Evolutionary conservation across 2,329 filamentous ascomycete species (phyloP).

Genomic region (Simplicillium aogashimaense): DNA sequence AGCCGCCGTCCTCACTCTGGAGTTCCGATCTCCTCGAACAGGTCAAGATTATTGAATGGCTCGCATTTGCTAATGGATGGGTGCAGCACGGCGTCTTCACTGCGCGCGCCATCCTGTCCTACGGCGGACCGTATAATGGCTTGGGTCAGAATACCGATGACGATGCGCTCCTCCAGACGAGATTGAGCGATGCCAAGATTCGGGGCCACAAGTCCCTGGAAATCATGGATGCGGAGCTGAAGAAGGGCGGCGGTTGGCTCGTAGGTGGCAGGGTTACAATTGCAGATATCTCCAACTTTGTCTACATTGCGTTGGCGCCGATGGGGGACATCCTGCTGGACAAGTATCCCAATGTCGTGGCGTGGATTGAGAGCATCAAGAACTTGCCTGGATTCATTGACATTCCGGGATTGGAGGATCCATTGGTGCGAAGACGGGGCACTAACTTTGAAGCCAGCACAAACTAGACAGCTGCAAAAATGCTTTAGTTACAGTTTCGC

Average conservation of each 20-base stretch:
- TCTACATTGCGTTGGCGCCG: slow-evolving; percentile 1
- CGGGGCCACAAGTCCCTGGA: slow-evolving; percentile 1
- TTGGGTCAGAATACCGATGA: background rate
- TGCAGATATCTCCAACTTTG: slow-evolving; percentile 1
- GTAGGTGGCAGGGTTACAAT: slow-evolving; percentile 1
- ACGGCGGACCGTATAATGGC: background rate
- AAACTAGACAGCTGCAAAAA: no score
- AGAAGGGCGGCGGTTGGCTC: background rate
- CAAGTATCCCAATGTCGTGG: background rate
- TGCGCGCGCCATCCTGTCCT: slow-evolving; percentile 1
- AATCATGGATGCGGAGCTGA: background rate
- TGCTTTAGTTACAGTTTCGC: no score
- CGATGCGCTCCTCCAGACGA: background rate
- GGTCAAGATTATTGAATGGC: slow-evolving; percentile 1
- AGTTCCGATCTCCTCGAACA: slow-evolving; percentile 1
- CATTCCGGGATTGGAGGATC: slow-evolving; percentile 1
- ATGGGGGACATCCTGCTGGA: slow-evolving; percentile 1
- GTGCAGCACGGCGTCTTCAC: slow-evolving; percentile 2
- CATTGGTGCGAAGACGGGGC: background rate
- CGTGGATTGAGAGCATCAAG: slow-evolving; percentile 1
- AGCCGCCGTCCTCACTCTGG: background rate
- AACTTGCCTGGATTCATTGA: slow-evolving; percentile 1
- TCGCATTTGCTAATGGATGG: slow-evolving; percentile 1
- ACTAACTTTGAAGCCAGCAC: no score
- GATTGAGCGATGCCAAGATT: slow-evolving; percentile 1